Evolutionary conservation across 495 filamentous ascomycete species (phyloP).

Genomic region (Podospora tetraspora): DNA sequence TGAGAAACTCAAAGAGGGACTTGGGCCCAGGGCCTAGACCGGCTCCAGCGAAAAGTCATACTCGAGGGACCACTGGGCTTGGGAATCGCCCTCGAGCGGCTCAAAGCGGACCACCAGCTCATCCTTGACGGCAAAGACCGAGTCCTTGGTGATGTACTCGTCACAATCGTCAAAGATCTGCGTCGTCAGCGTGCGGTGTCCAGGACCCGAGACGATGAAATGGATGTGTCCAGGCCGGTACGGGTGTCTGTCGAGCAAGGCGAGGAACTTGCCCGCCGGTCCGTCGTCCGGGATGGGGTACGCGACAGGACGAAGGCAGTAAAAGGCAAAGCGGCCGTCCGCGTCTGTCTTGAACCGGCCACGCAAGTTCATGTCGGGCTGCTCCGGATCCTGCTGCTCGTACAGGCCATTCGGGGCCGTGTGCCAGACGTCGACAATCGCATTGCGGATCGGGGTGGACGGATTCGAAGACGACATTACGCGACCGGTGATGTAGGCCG

Average conservation of each 20-base stretch:
- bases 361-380: slow-evolving; percentile 69
- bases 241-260: slow-evolving; percentile 61
- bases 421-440: slow-evolving; percentile 72
- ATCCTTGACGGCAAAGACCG: slow-evolving; percentile 75
- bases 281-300: slow-evolving; percentile 70
- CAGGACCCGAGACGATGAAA: slow-evolving; percentile 49
- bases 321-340: slow-evolving; percentile 60
- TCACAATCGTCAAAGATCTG: slow-evolving; percentile 69
- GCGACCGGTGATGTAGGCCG: slow-evolving; percentile 57
- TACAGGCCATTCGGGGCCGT: slow-evolving; percentile 73
- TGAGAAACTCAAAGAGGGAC: background rate
- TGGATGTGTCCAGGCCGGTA: slow-evolving; percentile 75
- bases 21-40: background rate
- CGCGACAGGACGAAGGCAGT: slow-evolving; percentile 62
- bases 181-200: slow-evolving; percentile 54
- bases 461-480: slow-evolving; percentile 49
- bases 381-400: slow-evolving; percentile 68
- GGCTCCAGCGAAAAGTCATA: slow-evolving; percentile 48
- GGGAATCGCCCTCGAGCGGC: slow-evolving; percentile 51
- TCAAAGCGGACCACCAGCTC: slow-evolving; percentile 64
- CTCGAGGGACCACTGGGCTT: slow-evolving; percentile 55
- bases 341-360: slow-evolving; percentile 64
- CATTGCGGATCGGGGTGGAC: slow-evolving; percentile 54
- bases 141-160: slow-evolving; percentile 57
- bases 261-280: slow-evolving; percentile 46